Conservation (phyloP, 345 rosid species). For the Gossypium thurberi region DNA sequence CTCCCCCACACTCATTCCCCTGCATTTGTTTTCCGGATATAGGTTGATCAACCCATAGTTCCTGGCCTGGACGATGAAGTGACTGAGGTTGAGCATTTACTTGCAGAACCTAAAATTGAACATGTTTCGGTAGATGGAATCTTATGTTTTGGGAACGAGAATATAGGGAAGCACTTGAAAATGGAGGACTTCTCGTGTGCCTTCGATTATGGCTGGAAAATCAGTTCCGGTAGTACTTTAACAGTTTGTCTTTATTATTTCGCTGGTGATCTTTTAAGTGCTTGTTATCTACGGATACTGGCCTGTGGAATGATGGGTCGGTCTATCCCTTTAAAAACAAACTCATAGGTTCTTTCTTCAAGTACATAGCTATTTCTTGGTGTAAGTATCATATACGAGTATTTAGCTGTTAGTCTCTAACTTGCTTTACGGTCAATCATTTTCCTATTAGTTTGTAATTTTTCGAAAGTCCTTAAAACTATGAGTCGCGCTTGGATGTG, state of each 20-base stretch:
- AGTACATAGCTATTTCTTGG: neutral
- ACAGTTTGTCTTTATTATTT: neutral
- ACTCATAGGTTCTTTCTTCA: neutral
- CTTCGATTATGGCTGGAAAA: slow-evolving; percentile 36
- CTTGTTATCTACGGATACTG: neutral
- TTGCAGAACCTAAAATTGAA: slow-evolving; percentile 50
- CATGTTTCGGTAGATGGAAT: slow-evolving; percentile 43
- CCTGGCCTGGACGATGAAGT: slow-evolving; percentile 39
- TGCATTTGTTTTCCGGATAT: slow-evolving; percentile 21
- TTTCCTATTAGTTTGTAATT: neutral
- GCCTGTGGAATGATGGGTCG: neutral
- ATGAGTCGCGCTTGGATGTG: too few species aligned
- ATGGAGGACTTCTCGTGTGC: slow-evolving; percentile 43
- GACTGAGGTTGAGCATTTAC: slow-evolving; percentile 33
- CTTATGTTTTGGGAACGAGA: slow-evolving; percentile 43
- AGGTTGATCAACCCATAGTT: slow-evolving; percentile 38
- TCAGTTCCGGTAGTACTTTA: slow-evolving; percentile 32
- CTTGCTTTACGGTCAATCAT: neutral
- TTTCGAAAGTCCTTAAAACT: neutral
- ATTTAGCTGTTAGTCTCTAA: neutral
- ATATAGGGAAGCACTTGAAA: slow-evolving; percentile 34
- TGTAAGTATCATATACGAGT: too few species aligned
- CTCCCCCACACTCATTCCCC: neutral
- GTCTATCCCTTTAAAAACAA: neutral
- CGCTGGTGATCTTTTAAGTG: slow-evolving; percentile 4